Base-by-base conservation (phyloP, 1,139 yeast genomes). In the Candida buenavistaensis region DNA sequence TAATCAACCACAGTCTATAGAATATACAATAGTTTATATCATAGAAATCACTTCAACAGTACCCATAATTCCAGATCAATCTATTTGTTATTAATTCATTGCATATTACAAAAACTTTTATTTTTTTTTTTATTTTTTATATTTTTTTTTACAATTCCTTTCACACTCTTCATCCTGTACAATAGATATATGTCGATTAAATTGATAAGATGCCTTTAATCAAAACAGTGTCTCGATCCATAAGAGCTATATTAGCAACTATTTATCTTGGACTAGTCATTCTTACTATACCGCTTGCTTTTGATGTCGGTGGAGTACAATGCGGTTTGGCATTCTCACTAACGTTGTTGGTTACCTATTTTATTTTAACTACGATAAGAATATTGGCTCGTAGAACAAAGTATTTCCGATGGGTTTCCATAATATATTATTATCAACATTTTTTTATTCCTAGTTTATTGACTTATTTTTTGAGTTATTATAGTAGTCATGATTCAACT, bases 241-340 rank as follows among this genome's bases (percentile, higher is more conserved):
- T 53, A 12, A 45, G 68, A 38, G 62, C 57, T 36, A 33, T 75
- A 15, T 65, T 80, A 38, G 78, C 86, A 2, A 59, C 80, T 3
- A 56, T 79, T 25, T 82, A 83, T 54, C 68, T 88, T 37, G 62
- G 78, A 11, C 74, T 88, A 33, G 79, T 88, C 14, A 76, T 92
- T 30, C 69, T 90, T 23, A 85, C 97, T 2, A 83, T 92, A 12
- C 97, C 97, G 5, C 72, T 92, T 44, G 88, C 97, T n/a, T 92
- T 92, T 60, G 96, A 90, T 54, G 83, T 88, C 22, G 97, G 97
- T 11, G 97, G 97, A 1, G 74, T 82, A 20, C 74, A 79, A 37
- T 90, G 97, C 60, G 98, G 98, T 0, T 64, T 92, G 46, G 79
- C 95, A 12, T 92, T 81, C 55, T 85, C 97, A 2, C 77, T 86